phyloP scores from a whole-genome alignment of 345 rosid species.

The Durio zibethinus region DNA sequence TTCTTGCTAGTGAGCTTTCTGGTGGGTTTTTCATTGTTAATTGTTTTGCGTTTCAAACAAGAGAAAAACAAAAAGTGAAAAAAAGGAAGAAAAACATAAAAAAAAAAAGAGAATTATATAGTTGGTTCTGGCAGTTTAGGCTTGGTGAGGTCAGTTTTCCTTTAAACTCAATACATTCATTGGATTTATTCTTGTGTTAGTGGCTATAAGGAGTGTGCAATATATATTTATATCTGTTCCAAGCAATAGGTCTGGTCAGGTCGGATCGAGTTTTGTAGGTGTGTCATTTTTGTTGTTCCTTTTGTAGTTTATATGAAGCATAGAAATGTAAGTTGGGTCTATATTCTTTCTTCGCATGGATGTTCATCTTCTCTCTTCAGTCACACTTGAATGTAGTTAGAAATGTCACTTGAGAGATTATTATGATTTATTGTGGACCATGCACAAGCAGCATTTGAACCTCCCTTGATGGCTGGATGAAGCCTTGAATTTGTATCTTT shows the following conservation, averaged over 20 bases:
- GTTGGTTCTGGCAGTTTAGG: constrained; percentile 34
- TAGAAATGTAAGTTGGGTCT: neutral
- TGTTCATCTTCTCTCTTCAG: neutral
- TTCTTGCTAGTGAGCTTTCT: constrained; percentile 44
- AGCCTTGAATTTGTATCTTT: neutral
- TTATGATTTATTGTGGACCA: neutral
- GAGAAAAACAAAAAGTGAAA: too few species aligned
- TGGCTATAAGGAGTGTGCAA: constrained; percentile 33
- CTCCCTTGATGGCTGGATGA: neutral
- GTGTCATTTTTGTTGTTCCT: neutral
- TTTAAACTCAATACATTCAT: constrained; percentile 49
- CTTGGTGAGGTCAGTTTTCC: constrained; percentile 41
- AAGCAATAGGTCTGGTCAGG: constrained; percentile 11
- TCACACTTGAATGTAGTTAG: too few species aligned
- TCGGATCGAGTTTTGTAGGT: constrained; percentile 34
- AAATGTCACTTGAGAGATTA: too few species aligned
- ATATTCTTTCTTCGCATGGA: neutral
- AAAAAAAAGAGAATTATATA: constrained; percentile 19
- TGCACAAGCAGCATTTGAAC: neutral
- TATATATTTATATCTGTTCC: constrained; percentile 16
- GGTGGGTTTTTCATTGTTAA: constrained; percentile 27
- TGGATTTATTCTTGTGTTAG: constrained; percentile 60
- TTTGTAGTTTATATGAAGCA: neutral
- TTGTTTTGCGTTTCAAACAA: constrained; percentile 19
- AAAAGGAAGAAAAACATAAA: too few species aligned